Percentiles rank a stretch among this genome's conserved stretches.
Evolutionary conservation across 2,329 filamentous ascomycete genomes (phyloP).

Genomic region (Calycina herbarum): DNA sequence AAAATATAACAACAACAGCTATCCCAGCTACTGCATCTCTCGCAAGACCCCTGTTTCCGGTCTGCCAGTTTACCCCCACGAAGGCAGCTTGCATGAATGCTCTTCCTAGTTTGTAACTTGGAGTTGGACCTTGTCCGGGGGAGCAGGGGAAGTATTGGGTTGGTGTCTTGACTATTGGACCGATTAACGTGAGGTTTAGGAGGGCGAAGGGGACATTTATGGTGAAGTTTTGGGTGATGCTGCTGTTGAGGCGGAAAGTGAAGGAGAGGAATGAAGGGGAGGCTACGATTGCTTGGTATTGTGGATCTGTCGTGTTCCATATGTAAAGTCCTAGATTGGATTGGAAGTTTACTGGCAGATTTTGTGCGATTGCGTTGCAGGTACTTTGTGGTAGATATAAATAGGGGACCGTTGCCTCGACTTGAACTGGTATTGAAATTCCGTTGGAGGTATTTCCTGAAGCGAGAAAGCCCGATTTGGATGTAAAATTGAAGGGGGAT

Average conservation of each 20-base stretch:
- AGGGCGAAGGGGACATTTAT: conserved; percentile 27
- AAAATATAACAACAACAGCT: no score
- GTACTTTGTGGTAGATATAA: conserved; percentile 39
- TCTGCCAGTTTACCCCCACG: conserved; percentile 36
- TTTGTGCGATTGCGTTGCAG: conserved; percentile 38
- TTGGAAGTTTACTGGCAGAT: conserved; percentile 37
- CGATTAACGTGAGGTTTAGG: conserved; percentile 23
- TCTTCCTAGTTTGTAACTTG: conserved; percentile 34
- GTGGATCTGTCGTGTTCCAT: conserved; percentile 35
- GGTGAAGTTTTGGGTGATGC: conserved; percentile 36
- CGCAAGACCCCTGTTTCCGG: not conserved
- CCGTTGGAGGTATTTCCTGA: conserved; percentile 22
- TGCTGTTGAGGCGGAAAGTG: conserved; percentile 32
- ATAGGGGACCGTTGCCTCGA: conserved; percentile 34
- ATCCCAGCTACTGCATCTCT: no score
- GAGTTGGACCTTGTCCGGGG: conserved; percentile 7
- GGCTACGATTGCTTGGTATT: conserved; percentile 35
- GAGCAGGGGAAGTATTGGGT: conserved; percentile 22
- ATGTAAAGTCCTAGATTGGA: conserved; percentile 36
- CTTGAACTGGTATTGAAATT: conserved; percentile 12
- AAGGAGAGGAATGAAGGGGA: conserved; percentile 41
- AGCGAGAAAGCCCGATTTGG: conserved; percentile 21
- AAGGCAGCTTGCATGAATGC: conserved; percentile 43
- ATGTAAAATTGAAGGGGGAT: conserved; percentile 22
- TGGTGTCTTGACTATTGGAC: conserved; percentile 19